These are phyloP conservation scores for Colletotrichum destructivum DNA, from an alignment of 2,329 filamentous ascomycete species.

Conservation along the genomic window DNA sequence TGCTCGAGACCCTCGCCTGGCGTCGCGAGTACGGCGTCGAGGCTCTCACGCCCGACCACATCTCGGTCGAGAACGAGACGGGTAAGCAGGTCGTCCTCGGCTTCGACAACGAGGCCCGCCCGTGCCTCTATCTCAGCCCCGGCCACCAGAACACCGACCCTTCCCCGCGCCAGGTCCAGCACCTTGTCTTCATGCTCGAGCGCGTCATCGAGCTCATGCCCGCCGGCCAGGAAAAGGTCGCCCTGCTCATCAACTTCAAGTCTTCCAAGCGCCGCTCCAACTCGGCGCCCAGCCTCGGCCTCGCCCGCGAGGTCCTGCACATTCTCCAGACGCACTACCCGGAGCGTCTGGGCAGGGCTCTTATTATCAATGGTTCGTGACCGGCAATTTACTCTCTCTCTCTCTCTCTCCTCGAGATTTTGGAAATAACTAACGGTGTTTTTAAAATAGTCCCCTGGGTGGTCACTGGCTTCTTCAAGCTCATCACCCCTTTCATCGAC, in stretches of 20 bases:
- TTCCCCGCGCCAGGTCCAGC: slow-evolving; percentile 89
- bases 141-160: slow-evolving; percentile 93
- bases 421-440: slow-evolving; percentile 24
- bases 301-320: slow-evolving; percentile 86
- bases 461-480: slow-evolving; percentile 94
- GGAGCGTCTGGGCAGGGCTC: slow-evolving; percentile 87
- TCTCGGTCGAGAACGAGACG: slow-evolving; percentile 94
- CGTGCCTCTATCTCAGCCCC: slow-evolving; percentile 92
- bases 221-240: slow-evolving; percentile 87
- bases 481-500: slow-evolving; percentile 97
- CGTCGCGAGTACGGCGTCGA: slow-evolving; percentile 90
- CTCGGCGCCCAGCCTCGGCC: slow-evolving; percentile 78
- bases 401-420: not conserved
- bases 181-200: slow-evolving; percentile 97
- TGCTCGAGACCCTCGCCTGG: slow-evolving; percentile 88
- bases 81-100: slow-evolving; percentile 94
- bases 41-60: slow-evolving; percentile 85
- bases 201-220: slow-evolving; percentile 89
- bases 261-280: slow-evolving; percentile 82
- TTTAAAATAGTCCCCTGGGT: slow-evolving; percentile 83
- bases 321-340: slow-evolving; percentile 98
- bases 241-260: slow-evolving; percentile 93
- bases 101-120: slow-evolving; percentile 87
- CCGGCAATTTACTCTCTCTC: not conserved
- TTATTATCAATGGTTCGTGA: slow-evolving; percentile 86